phyloP scores from a whole-genome alignment of 768 basidiomycete genomes.

The Cystobasidium tubakii region DNA sequence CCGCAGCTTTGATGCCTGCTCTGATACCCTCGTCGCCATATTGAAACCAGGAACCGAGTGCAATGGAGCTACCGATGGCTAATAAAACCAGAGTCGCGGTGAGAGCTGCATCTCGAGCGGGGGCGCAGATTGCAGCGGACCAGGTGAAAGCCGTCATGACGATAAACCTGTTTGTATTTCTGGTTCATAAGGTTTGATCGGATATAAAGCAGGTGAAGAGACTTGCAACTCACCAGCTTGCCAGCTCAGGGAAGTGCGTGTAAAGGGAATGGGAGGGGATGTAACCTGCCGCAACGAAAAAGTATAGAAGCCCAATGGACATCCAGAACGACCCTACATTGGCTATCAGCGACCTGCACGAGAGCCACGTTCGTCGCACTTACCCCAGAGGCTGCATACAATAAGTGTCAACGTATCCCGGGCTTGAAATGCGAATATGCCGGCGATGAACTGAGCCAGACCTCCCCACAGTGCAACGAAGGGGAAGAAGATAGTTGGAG shows the following conservation, averaged over 20 bases:
- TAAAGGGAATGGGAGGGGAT: conserved; percentile 2
- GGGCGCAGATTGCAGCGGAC: conserved; percentile 5
- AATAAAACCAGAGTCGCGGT: not conserved
- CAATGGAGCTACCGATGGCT: conserved; percentile 1
- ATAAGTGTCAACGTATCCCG: conserved; percentile 4
- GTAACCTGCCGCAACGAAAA: not conserved
- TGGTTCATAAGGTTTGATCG: too few species aligned
- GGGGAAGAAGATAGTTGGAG: conserved; percentile 15
- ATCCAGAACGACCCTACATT: conserved; percentile 4
- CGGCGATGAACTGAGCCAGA: not conserved
- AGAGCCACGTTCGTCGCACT: not conserved
- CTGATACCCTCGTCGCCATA: conserved; percentile 9
- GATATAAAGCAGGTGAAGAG: too few species aligned
- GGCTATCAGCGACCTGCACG: not conserved
- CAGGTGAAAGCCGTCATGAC: conserved; percentile 7
- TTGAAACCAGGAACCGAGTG: conserved; percentile 1
- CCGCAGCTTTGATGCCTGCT: conserved; percentile 7
- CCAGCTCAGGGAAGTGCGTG: conserved; percentile 11
- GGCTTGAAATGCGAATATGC: not conserved
- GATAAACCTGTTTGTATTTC: not conserved
- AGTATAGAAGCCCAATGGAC: conserved; percentile 5
- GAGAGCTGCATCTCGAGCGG: conserved; percentile 3
- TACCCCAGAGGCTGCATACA: conserved; percentile 6
- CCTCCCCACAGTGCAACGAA: conserved; percentile 3
- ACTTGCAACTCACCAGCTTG: not conserved